These are phyloP conservation scores for Chlamydomonas asymmetrica DNA, from an alignment of 139 green algal species.

Conservation along the genomic window DNA sequence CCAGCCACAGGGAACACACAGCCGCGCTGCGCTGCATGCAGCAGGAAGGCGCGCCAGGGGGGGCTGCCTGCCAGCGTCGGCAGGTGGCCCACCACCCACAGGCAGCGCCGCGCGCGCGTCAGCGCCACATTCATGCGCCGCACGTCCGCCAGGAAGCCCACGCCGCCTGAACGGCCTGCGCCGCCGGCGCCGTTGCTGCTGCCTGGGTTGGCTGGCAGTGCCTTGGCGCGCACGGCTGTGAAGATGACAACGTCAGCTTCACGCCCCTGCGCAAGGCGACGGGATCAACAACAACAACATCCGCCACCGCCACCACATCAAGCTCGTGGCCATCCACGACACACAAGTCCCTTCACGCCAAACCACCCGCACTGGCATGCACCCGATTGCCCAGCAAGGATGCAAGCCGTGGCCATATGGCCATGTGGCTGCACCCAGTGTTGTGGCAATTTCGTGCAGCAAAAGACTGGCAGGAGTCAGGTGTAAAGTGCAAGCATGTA, in stretches of 20 bases:
- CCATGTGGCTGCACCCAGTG: no score
- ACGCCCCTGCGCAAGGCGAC: conserved; percentile 51
- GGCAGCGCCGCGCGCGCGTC: conserved; percentile 56
- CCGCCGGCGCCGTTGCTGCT: background rate
- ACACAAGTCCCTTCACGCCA: no score
- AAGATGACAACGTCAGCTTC: conserved; percentile 76
- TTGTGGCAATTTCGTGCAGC: no score
- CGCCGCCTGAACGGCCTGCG: background rate
- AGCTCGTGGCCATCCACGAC: no score
- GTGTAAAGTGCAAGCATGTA: no score
- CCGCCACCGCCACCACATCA: no score
- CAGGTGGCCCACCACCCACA: conserved; percentile 69
- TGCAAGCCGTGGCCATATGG: no score
- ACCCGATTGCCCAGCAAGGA: no score
- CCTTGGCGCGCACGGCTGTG: conserved; percentile 57
- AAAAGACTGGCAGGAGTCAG: no score
- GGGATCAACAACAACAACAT: no score
- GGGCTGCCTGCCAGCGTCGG: conserved; percentile 42
- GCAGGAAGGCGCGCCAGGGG: conserved; percentile 53
- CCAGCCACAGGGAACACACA: conserved; percentile 31
- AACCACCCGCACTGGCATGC: no score
- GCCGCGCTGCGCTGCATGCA: conserved; percentile 22
- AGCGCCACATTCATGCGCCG: conserved; percentile 79
- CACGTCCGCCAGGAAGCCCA: conserved; percentile 74
- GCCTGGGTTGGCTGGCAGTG: background rate